These are phyloP conservation scores for Brassica nigra DNA, from an alignment of 345 rosid genomes.

Conservation along the genomic window DNA sequence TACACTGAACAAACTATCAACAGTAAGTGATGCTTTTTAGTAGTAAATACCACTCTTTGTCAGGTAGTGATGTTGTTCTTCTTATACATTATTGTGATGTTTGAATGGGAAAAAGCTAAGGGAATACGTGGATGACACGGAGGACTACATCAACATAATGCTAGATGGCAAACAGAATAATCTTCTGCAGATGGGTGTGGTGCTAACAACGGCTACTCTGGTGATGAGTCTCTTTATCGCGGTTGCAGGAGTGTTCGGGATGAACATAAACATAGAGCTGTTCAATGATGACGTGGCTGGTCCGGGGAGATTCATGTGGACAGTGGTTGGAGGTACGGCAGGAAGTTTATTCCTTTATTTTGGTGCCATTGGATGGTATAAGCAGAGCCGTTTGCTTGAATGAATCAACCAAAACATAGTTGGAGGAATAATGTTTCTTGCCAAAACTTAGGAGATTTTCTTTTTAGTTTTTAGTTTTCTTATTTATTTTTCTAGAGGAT, in stretches of 20 bases:
- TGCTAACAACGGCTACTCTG: slow-evolving; percentile 76
- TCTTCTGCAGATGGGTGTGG: slow-evolving; percentile 86
- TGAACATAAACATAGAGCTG: slow-evolving; percentile 65
- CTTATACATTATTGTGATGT: slow-evolving; percentile 2
- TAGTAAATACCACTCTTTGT: background rate
- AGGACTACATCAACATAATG: slow-evolving; percentile 93
- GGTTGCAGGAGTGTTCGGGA: slow-evolving; percentile 68
- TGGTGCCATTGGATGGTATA: slow-evolving; percentile 78
- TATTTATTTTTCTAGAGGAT: background rate
- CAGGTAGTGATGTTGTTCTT: background rate
- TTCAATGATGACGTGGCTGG: slow-evolving; percentile 41
- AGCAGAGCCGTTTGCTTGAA: slow-evolving; percentile 71
- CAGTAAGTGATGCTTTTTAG: slow-evolving; percentile 51
- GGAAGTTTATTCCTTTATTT: slow-evolving; percentile 68
- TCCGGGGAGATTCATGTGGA: slow-evolving; percentile 60
- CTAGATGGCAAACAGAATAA: slow-evolving; percentile 90
- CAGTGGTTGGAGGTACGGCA: slow-evolving; percentile 64
- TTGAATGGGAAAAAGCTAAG: slow-evolving; percentile 53
- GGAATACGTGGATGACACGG: slow-evolving; percentile 92
- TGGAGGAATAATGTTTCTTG: background rate
- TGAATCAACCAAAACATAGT: slow-evolving; percentile 25
- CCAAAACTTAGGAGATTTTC: background rate
- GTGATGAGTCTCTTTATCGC: slow-evolving; percentile 65
- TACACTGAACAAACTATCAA: slow-evolving; percentile 79
- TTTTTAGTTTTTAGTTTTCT: background rate